phyloP scores from a whole-genome alignment of 352 stramenopile species.

The Phytophthora sansomeana region DNA sequence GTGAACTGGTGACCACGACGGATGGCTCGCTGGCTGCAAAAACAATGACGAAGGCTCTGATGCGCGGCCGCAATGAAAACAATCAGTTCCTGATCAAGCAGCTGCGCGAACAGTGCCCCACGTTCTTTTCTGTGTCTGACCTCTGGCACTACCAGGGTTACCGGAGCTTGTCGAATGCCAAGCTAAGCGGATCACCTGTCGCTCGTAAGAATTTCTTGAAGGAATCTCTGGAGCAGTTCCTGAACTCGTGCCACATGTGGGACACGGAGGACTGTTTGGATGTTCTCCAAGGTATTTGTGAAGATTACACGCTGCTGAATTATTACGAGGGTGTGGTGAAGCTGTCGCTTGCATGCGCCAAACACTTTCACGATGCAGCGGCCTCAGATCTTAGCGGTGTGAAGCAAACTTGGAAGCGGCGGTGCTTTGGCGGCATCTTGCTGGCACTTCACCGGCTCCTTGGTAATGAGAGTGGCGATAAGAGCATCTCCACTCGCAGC shows the following conservation, averaged over 20 bases:
- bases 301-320: slow-evolving; percentile 80
- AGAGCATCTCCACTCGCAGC: slow-evolving; percentile 1
- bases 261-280: slow-evolving; percentile 80
- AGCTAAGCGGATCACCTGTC: slow-evolving; percentile 69
- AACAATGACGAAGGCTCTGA: slow-evolving; percentile 80
- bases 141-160: slow-evolving; percentile 89
- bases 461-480: slow-evolving; percentile 30
- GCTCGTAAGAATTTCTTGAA: slow-evolving; percentile 69
- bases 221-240: slow-evolving; percentile 81
- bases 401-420: slow-evolving; percentile 76
- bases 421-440: slow-evolving; percentile 81
- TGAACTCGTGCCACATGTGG: slow-evolving; percentile 89
- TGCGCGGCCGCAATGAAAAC: slow-evolving; percentile 82
- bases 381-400: slow-evolving; percentile 69
- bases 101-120: slow-evolving; percentile 84
- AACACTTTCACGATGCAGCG: slow-evolving; percentile 80
- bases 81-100: slow-evolving; percentile 86
- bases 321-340: slow-evolving; percentile 91
- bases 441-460: slow-evolving; percentile 71
- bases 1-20: slow-evolving; percentile 74
- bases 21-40: slow-evolving; percentile 72
- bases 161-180: slow-evolving; percentile 82
- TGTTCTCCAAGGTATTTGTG: slow-evolving; percentile 81
- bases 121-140: slow-evolving; percentile 84
- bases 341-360: slow-evolving; percentile 78